These are phyloP conservation scores for Carex scoparia DNA, from an alignment of 176 grass and related monocot genomes.

Conservation along the genomic window DNA sequence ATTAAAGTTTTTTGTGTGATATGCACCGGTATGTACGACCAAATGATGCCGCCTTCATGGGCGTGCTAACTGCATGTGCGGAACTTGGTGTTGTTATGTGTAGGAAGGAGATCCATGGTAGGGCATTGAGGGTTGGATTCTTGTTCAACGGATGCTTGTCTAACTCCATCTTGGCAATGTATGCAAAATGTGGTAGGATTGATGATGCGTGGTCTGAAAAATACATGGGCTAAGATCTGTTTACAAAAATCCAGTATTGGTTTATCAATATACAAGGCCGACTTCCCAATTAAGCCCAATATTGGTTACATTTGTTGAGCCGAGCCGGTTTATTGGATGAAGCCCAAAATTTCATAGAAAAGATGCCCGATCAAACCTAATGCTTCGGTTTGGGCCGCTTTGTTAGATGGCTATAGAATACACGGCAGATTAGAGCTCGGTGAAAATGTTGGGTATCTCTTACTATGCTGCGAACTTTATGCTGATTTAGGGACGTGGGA, in stretches of 20 bases:
- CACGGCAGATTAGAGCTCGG: background rate
- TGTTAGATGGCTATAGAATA: constrained; percentile 16
- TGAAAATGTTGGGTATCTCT: background rate
- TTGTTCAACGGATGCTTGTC: constrained; percentile 53
- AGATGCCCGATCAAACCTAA: constrained; percentile 41
- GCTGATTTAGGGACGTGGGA: too few relatives aligned
- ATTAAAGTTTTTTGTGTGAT: constrained; percentile 63
- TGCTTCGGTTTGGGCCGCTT: constrained; percentile 21
- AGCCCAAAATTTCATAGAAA: constrained; percentile 67
- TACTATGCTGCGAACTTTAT: too few relatives aligned
- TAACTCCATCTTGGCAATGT: constrained; percentile 82
- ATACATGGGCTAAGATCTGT: constrained; percentile 39
- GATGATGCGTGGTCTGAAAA: constrained; percentile 61
- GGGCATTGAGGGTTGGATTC: constrained; percentile 54
- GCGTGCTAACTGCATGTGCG: constrained; percentile 68
- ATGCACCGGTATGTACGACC: constrained; percentile 73
- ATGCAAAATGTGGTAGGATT: constrained; percentile 85
- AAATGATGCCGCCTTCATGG: constrained; percentile 73
- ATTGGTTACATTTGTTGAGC: constrained; percentile 59
- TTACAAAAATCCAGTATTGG: too few relatives aligned
- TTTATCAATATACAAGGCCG: too few relatives aligned
- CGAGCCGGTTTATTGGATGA: constrained; percentile 58
- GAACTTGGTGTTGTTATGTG: constrained; percentile 53
- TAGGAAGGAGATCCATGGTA: constrained; percentile 88
- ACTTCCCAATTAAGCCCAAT: too few relatives aligned